Conservation (phyloP, 108 stramenopile genomes). For the Mediolabrus comicus region DNA sequence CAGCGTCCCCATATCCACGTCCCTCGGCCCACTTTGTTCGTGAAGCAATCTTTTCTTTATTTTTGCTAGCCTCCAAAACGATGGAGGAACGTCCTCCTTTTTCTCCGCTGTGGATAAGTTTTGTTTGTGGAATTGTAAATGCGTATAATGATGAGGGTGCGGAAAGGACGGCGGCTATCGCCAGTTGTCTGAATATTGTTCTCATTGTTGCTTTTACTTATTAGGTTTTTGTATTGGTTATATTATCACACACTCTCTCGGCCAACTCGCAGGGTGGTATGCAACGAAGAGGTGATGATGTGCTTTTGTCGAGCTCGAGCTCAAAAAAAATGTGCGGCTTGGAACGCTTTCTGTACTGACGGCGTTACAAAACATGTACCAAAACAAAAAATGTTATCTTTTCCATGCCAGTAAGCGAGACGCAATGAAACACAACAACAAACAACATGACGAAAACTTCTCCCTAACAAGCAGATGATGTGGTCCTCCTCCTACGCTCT, state of each 20-base stretch:
- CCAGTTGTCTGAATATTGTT: background rate
- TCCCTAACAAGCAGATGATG: background rate
- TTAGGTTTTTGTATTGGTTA: background rate
- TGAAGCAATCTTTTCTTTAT: conserved; percentile 53
- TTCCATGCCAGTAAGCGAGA: too few species aligned
- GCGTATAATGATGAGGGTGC: background rate
- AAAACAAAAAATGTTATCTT: too few species aligned
- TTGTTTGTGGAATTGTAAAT: background rate
- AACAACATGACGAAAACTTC: too few species aligned
- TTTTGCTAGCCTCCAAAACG: conserved; percentile 42
- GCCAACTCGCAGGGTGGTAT: too few species aligned
- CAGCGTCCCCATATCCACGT: conserved; percentile 29
- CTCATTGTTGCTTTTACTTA: background rate
- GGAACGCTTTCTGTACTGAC: background rate
- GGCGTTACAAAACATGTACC: too few species aligned
- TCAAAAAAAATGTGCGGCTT: background rate
- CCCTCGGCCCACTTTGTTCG: conserved; percentile 57
- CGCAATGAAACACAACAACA: too few species aligned
- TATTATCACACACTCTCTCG: too few species aligned
- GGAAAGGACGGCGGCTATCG: background rate
- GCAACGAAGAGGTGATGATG: too few species aligned
- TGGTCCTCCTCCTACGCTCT: conserved; percentile 64
- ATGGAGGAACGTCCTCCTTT: conserved; percentile 1
- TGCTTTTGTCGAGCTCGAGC: too few species aligned
- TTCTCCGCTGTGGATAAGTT: background rate